Evolutionary conservation across 2,329 filamentous ascomycete species (phyloP), one percentile per base, ranked within the genome.

Genomic region (Scolecobasidium constrictum): DNA sequence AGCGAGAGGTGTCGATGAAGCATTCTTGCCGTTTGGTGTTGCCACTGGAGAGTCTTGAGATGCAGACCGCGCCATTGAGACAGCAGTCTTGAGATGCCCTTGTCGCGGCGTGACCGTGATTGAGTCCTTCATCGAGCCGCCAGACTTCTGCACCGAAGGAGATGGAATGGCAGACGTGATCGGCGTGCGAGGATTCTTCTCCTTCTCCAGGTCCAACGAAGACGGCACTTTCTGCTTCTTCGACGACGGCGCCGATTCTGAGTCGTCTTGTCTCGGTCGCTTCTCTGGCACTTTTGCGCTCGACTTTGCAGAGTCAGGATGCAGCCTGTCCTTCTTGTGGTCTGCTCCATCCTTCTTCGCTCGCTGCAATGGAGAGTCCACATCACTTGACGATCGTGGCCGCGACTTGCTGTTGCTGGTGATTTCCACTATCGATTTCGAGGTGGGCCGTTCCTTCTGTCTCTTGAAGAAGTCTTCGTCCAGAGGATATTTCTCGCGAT

Each of bases 251-350:
- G 11, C 26, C 33, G 2, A 40, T 35, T 37, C 47, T 5, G 46
- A 20, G 37, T 59, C 59, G 20, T 60, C 58, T n/a, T 56, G 53
- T 12, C 59, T 53, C n/a, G 54, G 53, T 2, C 60, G 57, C 46
- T 63, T 63, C 38, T 60, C 57, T 5, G n/a, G 51, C 26, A 13
- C 33, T 33, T 47, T n/a, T 43, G 43, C 19, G 7, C 11, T 36
- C 35, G 9, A 7, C 16, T 36, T 9, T 36, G 11, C n/a, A 7
- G 35, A 7, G 7, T 11, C n/a, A 15, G 16, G 35, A 31, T 31
- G 26, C n/a, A 31, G n/a, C 26, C 26, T 7, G n/a, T 31, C 26
- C 26, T n/a, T 31, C n/a, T 31, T n/a, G 9, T 31, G 9, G 26
- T 7, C 26, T n/a, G n/a, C 9, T 31, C 9, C n/a, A 31, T 31